Evolutionary conservation across 106 monocot species (phyloP), one percentile per base, ranked within the genome.

Genomic region (Triglochin maritima): DNA sequence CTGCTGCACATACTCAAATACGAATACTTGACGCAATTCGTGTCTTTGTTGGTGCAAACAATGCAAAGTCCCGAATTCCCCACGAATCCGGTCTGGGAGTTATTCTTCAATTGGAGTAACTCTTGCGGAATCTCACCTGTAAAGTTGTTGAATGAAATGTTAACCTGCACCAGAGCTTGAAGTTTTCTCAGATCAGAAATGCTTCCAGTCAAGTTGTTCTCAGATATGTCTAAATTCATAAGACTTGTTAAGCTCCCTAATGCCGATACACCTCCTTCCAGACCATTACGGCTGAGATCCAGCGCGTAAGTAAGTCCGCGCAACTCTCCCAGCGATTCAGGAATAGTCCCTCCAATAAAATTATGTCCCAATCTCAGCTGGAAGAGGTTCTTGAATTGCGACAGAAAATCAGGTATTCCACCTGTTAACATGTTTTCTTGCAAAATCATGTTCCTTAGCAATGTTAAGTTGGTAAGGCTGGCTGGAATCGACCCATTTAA

Each of bases 121-220:
- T 63, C 79, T 44, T 71, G 58, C 6, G 96, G 86, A 50, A 98
- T 50, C 2, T 79, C 65, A 10, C 91, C 96, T n/a, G 50, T 74
- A 50, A 98, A 82, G 47, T 73, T 50, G 62, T 96, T 98, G 61
- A 80, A 82, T 50, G 96, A 91, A 56, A 98, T 13, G 75, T 98
- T 88, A 69, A 91, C 14, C 9, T 56, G 16, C 12, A 77, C 46
- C 62, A 98, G 65, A 3, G 85, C 79, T 54, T 3, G 55, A 7
- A 89, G 79, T 49, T 59, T 56, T 49, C 41, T 67, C 62, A 91
- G 58, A 16, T 72, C 48, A 4, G 6, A 13, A 15, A 96, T 55
- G 60, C 48, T 80, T 72, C 88, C 95, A 9, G 83, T 75, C 3
- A 96, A 68, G 74, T 84, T 85, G 71, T 91, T 96, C 46, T 42